These are phyloP conservation scores for Neurospora terricola DNA, from an alignment of 495 filamentous ascomycete genomes.

Conservation along the genomic window DNA sequence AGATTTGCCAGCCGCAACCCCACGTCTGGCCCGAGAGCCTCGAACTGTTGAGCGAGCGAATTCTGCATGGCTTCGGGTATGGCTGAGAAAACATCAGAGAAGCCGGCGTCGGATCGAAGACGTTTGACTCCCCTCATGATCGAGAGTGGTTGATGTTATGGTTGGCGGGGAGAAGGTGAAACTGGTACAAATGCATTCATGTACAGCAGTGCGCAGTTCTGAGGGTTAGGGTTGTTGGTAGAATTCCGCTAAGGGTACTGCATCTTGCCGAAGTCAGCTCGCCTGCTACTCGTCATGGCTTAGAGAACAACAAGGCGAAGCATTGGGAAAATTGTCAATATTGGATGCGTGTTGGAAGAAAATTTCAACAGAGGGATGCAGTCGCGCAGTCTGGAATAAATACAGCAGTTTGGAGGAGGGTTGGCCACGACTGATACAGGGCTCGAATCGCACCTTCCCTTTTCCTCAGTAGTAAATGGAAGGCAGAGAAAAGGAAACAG, in stretches of 20 bases:
- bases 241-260: neutral
- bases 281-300: neutral
- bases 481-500: neutral
- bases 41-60: neutral
- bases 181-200: neutral
- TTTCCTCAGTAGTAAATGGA: neutral
- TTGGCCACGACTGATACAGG: neutral
- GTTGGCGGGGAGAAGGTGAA: neutral
- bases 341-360: neutral
- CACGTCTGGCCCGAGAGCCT: constrained; percentile 3
- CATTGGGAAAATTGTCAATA: neutral
- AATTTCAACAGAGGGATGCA: neutral
- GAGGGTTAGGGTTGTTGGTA: neutral
- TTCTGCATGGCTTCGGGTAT: neutral
- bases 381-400: neutral
- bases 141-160: neutral
- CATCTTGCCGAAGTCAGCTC: neutral
- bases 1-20: constrained; percentile 3
- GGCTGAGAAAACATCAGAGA: neutral
- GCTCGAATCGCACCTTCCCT: neutral
- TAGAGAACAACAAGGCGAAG: neutral
- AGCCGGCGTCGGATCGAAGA: neutral
- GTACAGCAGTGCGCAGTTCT: neutral
- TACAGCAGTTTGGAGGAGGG: neutral
- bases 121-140: neutral